A percentile compares a stretch with the other conserved stretches of the same genome.
Evolutionary conservation across 805 yeast genomes (phyloP).

Genomic region (Candida morakotiae): DNA sequence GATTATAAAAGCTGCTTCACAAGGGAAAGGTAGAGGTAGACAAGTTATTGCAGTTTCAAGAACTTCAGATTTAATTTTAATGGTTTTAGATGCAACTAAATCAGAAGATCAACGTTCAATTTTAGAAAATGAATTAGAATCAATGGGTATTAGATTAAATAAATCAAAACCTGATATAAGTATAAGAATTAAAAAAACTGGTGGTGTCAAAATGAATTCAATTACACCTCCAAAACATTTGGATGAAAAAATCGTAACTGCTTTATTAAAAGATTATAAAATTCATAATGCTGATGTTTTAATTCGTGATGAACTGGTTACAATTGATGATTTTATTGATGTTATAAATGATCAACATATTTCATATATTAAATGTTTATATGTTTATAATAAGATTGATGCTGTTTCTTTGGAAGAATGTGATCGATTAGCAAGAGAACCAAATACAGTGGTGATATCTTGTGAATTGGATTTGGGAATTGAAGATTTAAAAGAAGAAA

Average conservation of each 20-base stretch:
- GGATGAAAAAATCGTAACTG: constrained; percentile 74
- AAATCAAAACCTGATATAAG: constrained; percentile 76
- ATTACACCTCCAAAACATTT: constrained; percentile 78
- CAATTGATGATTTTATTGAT: constrained; percentile 90
- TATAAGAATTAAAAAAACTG: constrained; percentile 76
- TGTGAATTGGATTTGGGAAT: constrained; percentile 86
- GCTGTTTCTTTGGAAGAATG: constrained; percentile 94
- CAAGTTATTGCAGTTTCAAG: constrained; percentile 96
- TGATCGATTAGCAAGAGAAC: constrained; percentile 86
- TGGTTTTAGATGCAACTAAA: constrained; percentile 95
- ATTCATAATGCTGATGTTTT: constrained; percentile 92
- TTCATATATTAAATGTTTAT: constrained; percentile 84
- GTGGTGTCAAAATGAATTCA: constrained; percentile 84
- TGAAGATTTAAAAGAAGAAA: constrained; percentile 84
- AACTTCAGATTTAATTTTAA: constrained; percentile 86
- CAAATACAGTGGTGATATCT: constrained; percentile 90
- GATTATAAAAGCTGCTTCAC: constrained; percentile 92
- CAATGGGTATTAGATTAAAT: constrained; percentile 89
- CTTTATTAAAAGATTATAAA: constrained; percentile 79
- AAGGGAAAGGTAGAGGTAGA: constrained; percentile 96
- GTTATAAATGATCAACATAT: constrained; percentile 84
- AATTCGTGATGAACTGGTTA: constrained; percentile 81
- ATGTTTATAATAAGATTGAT: constrained; percentile 92
- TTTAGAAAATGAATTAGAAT: constrained; percentile 83
- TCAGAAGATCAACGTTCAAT: constrained; percentile 85